phyloP scores from a whole-genome alignment of 2,329 filamentous ascomycete species.

The Xylariaceae sp. region DNA sequence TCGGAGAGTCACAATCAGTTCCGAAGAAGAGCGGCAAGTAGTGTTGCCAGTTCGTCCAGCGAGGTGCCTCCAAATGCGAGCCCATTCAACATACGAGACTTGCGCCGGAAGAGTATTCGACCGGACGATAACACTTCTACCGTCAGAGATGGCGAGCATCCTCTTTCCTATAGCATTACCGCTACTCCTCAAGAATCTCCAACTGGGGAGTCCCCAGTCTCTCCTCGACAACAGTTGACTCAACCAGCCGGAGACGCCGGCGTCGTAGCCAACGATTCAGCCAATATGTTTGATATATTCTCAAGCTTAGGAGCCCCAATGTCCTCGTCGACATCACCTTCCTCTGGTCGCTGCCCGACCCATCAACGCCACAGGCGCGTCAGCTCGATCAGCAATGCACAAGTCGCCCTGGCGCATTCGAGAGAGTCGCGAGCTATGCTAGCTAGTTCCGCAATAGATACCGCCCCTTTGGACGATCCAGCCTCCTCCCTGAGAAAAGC shows the following conservation, averaged over 20 bases:
- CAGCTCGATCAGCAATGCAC: conserved; percentile 43
- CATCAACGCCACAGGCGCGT: conserved; percentile 43
- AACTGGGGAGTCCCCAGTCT: conserved; percentile 29
- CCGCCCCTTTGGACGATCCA: conserved; percentile 33
- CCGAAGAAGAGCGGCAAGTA: conserved; percentile 56
- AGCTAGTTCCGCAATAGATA: conserved; percentile 38
- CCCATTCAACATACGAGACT: conserved; percentile 51
- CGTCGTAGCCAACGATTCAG: conserved; percentile 34
- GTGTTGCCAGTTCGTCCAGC: conserved; percentile 59
- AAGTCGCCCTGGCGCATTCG: conserved; percentile 40
- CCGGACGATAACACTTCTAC: conserved; percentile 52
- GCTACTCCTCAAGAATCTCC: conserved; percentile 58
- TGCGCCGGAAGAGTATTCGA: conserved; percentile 51
- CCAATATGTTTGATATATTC: conserved; percentile 37
- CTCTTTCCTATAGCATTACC: conserved; percentile 68
- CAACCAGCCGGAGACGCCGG: conserved; percentile 37
- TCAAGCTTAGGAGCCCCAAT: conserved; percentile 33
- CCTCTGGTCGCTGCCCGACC: conserved; percentile 28
- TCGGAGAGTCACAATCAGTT: conserved; percentile 52
- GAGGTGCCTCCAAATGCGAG: conserved; percentile 47
- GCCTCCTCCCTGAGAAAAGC: conserved; percentile 44
- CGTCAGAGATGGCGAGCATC: conserved; percentile 57
- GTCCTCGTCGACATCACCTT: conserved; percentile 31
- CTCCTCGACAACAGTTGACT: conserved; percentile 39
- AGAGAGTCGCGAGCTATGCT: conserved; percentile 36